Percentiles rank a stretch among this genome's conserved stretches.
phyloP scores from a whole-genome alignment of 805 yeast genomes.

The Saccharomycopsis amapae region DNA sequence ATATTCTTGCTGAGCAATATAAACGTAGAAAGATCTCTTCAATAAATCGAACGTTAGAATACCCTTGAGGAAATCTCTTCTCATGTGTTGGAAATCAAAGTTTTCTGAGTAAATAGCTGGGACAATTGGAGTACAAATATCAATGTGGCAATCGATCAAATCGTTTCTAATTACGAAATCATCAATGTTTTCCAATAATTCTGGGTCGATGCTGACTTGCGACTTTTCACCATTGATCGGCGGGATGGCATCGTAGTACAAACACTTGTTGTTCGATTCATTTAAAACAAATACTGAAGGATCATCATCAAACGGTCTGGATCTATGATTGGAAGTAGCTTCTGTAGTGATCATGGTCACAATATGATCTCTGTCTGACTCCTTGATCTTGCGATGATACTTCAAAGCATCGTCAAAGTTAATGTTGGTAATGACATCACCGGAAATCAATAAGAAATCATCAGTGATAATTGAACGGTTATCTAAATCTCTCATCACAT shows the following conservation, averaged over 20 bases:
- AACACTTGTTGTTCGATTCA: slow-evolving; percentile 67
- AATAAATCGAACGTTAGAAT: slow-evolving; percentile 84
- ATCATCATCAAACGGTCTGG: slow-evolving; percentile 62
- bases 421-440: slow-evolving; percentile 92
- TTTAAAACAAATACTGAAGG: slow-evolving; percentile 74
- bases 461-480: slow-evolving; percentile 83
- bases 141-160: slow-evolving; percentile 92
- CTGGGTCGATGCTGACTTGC: slow-evolving; percentile 66
- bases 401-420: slow-evolving; percentile 69
- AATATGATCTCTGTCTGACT: slow-evolving; percentile 80
- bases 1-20: slow-evolving; percentile 69
- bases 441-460: slow-evolving; percentile 84
- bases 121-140: slow-evolving; percentile 89
- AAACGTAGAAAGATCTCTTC: slow-evolving; percentile 86
- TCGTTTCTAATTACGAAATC: slow-evolving; percentile 84
- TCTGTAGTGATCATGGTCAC: slow-evolving; percentile 89
- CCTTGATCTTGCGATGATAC: slow-evolving; percentile 64
- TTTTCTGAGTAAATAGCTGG: slow-evolving; percentile 95
- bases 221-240: slow-evolving; percentile 38
- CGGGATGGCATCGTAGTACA: slow-evolving; percentile 77
- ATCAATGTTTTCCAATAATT: slow-evolving; percentile 63
- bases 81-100: slow-evolving; percentile 83
- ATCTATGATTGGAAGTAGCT: slow-evolving; percentile 77
- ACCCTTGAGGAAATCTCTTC: slow-evolving; percentile 86
- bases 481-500: slow-evolving; percentile 94